These are phyloP conservation scores for Seminavis robusta DNA, from an alignment of 108 stramenopile species.

Conservation along the genomic window DNA sequence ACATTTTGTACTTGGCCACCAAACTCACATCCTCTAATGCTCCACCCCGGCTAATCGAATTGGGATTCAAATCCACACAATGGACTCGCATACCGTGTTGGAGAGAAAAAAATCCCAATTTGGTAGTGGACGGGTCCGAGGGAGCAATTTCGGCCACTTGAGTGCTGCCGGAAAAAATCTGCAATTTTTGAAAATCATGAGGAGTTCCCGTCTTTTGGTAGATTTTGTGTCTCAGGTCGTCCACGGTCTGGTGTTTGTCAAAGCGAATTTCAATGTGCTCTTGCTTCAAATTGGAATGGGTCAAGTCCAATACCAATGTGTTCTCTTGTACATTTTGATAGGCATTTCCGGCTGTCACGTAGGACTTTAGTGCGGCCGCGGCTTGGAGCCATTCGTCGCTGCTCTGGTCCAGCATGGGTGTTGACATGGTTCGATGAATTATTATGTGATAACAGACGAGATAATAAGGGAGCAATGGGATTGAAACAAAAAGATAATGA, in stretches of 20 bases:
- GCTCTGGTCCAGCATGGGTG: too few relatives aligned
- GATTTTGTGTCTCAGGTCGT: constrained; percentile 62
- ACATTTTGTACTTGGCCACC: constrained; percentile 91
- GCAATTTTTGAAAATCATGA: constrained; percentile 81
- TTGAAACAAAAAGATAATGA: too few relatives aligned
- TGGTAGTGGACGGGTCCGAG: neutral
- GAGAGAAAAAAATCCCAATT: constrained; percentile 85
- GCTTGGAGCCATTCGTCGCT: too few relatives aligned
- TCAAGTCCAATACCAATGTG: constrained; percentile 90
- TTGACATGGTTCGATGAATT: too few relatives aligned
- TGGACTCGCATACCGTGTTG: constrained; percentile 82
- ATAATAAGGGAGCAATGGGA: too few relatives aligned
- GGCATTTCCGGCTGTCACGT: too few relatives aligned
- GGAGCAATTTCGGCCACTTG: neutral
- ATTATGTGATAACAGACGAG: too few relatives aligned
- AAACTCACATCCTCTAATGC: constrained; percentile 87
- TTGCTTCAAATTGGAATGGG: constrained; percentile 92
- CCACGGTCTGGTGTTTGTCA: constrained; percentile 83
- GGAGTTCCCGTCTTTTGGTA: constrained; percentile 94
- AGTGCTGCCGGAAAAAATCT: constrained; percentile 22
- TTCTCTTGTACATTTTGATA: too few relatives aligned
- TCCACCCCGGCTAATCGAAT: constrained; percentile 73
- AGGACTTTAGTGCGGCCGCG: too few relatives aligned
- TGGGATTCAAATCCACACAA: constrained; percentile 90
- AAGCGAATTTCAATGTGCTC: constrained; percentile 94